Percentiles rank a stretch among this genome's conserved stretches.
Evolutionary conservation across 768 basidiomycete species (phyloP).

Genomic region (Lyophyllum atratum): DNA sequence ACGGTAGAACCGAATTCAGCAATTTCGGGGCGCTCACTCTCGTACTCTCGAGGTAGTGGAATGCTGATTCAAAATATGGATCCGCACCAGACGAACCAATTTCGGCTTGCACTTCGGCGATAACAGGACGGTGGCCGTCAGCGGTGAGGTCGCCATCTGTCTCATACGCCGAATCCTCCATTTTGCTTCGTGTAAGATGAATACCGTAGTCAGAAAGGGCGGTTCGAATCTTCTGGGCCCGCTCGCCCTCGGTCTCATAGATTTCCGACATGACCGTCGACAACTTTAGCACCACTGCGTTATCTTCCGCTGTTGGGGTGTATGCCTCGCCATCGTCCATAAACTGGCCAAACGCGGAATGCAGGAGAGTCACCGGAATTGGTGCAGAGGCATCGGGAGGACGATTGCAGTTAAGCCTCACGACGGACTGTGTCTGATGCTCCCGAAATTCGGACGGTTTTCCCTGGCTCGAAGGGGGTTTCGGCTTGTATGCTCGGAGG

Average conservation of each 20-base stretch:
- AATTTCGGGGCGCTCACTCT: no score
- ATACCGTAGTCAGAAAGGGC: background rate
- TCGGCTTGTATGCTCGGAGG: background rate
- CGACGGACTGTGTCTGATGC: background rate
- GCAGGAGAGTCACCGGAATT: background rate
- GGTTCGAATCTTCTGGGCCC: background rate
- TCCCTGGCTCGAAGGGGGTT: background rate
- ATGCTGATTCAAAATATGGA: slow-evolving; percentile 16
- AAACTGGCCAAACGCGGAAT: background rate
- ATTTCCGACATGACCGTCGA: background rate
- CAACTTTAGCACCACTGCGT: background rate
- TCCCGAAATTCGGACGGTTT: background rate
- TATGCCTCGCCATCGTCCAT: background rate
- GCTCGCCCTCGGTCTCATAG: background rate
- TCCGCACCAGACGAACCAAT: slow-evolving; percentile 3
- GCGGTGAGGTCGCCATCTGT: background rate
- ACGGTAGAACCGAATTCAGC: slow-evolving; percentile 8
- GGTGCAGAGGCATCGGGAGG: background rate
- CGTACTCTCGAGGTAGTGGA: slow-evolving; percentile 17
- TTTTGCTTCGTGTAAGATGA: background rate
- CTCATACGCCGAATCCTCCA: background rate
- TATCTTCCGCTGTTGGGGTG: background rate
- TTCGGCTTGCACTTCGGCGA: background rate
- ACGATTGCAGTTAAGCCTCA: background rate
- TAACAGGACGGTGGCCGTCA: background rate